Conservation (phyloP, 176 grass and related monocot species). For the Lolium multiflorum region DNA sequence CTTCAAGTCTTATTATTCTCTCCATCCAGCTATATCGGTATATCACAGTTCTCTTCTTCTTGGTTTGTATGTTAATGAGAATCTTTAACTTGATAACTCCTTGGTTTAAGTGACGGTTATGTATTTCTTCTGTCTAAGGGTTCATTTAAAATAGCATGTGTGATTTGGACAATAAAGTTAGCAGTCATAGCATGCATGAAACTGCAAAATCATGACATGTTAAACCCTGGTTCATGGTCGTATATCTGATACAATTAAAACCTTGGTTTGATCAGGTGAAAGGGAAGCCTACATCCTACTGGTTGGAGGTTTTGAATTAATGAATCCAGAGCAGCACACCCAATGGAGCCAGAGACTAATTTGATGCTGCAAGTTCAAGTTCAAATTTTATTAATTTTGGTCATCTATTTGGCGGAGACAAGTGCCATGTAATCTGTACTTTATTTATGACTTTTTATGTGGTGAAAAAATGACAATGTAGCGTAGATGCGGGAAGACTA, state of each 20-base stretch:
- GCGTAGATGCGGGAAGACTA: no score
- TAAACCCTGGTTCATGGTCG: neutral
- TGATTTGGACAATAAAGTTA: neutral
- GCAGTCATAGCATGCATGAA: neutral
- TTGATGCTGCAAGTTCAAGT: no score
- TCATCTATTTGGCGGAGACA: neutral
- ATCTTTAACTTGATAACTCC: no score
- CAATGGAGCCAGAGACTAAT: neutral
- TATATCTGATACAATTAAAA: neutral
- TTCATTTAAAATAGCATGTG: neutral
- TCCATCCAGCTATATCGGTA: no score
- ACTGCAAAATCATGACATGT: neutral
- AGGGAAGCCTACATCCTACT: neutral
- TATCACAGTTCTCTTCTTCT: no score
- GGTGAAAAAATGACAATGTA: no score
- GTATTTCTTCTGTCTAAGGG: neutral
- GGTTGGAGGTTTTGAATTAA: neutral
- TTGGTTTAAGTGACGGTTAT: no score
- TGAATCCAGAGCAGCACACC: neutral
- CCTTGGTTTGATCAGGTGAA: constrained; percentile 1
- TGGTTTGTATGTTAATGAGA: no score
- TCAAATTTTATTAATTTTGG: neutral
- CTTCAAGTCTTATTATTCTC: no score
- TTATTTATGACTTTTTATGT: no score
- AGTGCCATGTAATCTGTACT: no score